Base-by-base conservation (phyloP, 2,329 filamentous ascomycete genomes). In the Clarireedia homoeocarpa region DNA sequence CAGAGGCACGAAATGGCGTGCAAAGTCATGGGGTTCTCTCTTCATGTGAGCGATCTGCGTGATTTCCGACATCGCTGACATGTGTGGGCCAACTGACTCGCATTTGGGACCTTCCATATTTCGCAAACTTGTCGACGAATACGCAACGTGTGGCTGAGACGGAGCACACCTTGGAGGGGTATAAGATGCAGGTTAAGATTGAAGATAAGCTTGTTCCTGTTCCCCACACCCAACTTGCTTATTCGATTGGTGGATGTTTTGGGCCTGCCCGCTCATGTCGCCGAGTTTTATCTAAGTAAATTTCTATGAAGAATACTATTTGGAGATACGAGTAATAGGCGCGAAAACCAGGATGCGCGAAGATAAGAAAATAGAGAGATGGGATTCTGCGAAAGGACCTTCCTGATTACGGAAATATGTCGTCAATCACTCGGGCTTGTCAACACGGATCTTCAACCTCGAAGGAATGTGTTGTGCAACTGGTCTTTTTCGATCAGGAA, bases 321-420 rank as follows among this genome's bases (percentile, higher is more conserved):
- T 2, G 40, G 12, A n/a, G 23, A 44, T 17, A 15, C 14, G 17
- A 20, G 17, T 30, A n/a, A 51, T 51, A 55, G 20, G 39, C 47
- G 53, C 53, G 23, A 45, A 30, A 45, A 51, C 53, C 36, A 23
- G 47, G 47, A n/a, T 46, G 1, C 12, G 24, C 1, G 20, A 26
- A 55, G 53, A 55, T 55, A 55, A 55, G 53, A 39, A 51, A 55
- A 45, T 20, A 34, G n/a, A 12, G 9, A 34, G 9, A 34, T 34
- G 30, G 10, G 12, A 34, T 4, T 34, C 30, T 4, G 30, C 9
- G 10, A 34, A 34, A 45, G 39, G 47, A 51, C 47, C 53, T 55
- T 47, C 47, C 53, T 51, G 40, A 51, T 55, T 55, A 45, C 42
- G 53, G 47, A 27, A 55, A 46, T 23, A 24, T 27, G 26, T 24